Evolutionary conservation across 495 filamentous ascomycete species (phyloP).

Genomic region (Talaromyces proteolyticus): DNA sequence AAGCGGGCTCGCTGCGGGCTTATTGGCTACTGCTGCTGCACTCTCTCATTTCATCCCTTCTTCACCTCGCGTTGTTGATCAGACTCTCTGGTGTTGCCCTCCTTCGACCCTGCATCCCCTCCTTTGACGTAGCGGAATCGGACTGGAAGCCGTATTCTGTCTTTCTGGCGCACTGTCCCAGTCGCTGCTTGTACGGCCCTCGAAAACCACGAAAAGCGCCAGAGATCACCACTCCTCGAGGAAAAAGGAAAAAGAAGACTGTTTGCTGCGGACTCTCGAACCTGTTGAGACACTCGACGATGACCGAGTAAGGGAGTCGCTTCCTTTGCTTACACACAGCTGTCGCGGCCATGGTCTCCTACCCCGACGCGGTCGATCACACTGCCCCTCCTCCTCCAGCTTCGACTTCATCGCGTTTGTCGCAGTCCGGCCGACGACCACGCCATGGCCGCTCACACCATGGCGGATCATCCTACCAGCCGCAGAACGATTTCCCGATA

Average conservation of each 20-base stretch:
- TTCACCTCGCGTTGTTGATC: no score
- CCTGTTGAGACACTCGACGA: not conserved
- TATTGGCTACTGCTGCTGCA: no score
- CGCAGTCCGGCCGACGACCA: slow-evolving; percentile 49
- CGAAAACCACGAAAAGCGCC: no score
- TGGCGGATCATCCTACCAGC: slow-evolving; percentile 62
- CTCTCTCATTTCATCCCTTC: no score
- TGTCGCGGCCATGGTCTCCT: slow-evolving; percentile 58
- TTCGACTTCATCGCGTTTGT: slow-evolving; percentile 58
- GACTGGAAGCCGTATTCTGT: not conserved
- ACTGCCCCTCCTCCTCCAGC: slow-evolving; percentile 44
- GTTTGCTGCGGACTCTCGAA: no score
- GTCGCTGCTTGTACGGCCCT: no score
- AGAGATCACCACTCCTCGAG: no score
- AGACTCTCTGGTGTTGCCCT: no score
- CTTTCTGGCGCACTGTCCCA: not conserved
- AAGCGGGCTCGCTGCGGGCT: no score
- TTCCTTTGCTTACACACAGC: slow-evolving; percentile 8
- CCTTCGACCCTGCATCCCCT: not conserved
- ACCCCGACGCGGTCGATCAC: slow-evolving; percentile 57
- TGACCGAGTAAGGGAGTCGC: slow-evolving; percentile 1
- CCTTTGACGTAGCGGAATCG: not conserved
- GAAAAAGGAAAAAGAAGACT: no score
- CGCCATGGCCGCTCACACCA: slow-evolving; percentile 76
- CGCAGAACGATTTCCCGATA: slow-evolving; percentile 86